These are phyloP conservation scores for Chlorella sp. DNA, from an alignment of 139 green algal genomes.

Conservation along the genomic window DNA sequence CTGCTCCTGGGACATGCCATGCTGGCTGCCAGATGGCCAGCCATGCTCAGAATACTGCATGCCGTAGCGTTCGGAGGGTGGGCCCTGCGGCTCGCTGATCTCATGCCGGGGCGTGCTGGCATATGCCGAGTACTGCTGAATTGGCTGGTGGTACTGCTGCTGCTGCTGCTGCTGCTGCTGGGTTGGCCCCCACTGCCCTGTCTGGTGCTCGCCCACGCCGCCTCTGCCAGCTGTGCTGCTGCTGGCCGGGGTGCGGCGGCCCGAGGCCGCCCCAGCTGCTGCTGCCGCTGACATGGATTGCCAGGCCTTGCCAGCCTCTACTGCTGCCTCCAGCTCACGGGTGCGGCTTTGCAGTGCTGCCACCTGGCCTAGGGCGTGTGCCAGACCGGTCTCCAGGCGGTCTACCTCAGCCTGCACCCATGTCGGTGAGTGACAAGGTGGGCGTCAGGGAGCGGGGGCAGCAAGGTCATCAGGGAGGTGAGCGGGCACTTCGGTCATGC, in stretches of 20 bases:
- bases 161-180: background rate
- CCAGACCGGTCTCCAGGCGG: background rate
- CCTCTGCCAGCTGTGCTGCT: background rate
- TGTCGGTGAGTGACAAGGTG: background rate
- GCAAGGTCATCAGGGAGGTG: background rate
- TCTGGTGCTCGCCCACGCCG: background rate
- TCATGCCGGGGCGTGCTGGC: no score
- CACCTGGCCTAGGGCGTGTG: background rate
- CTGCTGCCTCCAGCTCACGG: constrained; percentile 1
- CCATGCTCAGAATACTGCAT: no score
- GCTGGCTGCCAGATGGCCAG: background rate
- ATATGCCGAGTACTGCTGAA: no score
- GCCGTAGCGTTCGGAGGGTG: background rate
- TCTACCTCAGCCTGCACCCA: background rate
- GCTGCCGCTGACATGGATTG: background rate
- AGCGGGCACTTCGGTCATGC: background rate
- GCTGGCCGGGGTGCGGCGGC: background rate
- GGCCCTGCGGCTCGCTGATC: no score
- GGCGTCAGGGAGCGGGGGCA: background rate
- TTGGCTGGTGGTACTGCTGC: background rate
- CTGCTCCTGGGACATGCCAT: background rate
- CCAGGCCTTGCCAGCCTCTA: background rate
- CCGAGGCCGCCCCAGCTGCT: background rate
- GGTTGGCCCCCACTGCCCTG: background rate
- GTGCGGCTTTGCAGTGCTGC: background rate